Conservation (phyloP, 257 asterid genomes). For the Solanum acaule region DNA sequence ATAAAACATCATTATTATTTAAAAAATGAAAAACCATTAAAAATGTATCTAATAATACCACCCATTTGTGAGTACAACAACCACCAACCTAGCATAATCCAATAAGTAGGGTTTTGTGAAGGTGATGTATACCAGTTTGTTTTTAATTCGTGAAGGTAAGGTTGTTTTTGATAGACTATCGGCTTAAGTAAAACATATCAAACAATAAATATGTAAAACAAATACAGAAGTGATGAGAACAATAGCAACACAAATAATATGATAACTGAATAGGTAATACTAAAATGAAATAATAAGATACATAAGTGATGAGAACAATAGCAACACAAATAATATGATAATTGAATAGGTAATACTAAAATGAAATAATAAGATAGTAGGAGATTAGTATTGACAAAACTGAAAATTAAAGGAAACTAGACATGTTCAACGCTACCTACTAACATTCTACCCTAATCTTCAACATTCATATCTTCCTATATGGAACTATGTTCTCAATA, state of each 20-base stretch:
- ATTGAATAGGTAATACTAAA: no score
- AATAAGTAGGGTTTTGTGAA: no score
- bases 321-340: neutral
- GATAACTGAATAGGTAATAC: no score
- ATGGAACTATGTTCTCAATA: neutral
- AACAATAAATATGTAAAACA: no score
- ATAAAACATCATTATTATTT: neutral
- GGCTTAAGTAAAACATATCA: no score
- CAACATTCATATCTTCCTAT: neutral
- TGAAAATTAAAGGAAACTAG: no score
- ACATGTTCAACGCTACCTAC: neutral
- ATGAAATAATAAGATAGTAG: neutral
- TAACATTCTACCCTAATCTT: neutral
- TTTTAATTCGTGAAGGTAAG: no score
- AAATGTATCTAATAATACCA: neutral
- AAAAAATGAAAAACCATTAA: neutral
- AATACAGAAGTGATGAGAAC: neutral
- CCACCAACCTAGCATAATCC: neutral
- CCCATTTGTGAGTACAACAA: neutral
- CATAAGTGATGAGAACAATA: neutral
- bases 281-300: neutral
- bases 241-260: neutral
- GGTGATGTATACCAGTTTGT: neutral
- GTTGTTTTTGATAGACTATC: accelerated
- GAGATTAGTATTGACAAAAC: neutral